A percentile compares a stretch with the other conserved stretches of the same genome.
phyloP scores from a whole-genome alignment of 345 rosid species.

The Acer campestre region DNA sequence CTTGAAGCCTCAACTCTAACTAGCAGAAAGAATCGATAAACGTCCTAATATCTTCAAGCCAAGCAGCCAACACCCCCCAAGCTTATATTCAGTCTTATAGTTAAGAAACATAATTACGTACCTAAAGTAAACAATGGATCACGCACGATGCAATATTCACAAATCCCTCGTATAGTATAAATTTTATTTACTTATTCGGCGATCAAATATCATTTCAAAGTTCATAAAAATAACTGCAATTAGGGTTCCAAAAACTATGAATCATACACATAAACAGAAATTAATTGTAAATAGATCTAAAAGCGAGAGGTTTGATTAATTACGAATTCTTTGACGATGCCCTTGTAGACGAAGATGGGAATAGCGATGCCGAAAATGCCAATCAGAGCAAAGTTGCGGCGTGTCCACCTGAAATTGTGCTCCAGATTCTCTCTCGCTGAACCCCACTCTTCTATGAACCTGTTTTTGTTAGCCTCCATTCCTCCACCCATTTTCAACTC shows the following conservation, averaged over 20 bases:
- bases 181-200: neutral
- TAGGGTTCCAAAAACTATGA: too few relatives aligned
- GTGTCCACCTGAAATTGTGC: slow-evolving; percentile 91
- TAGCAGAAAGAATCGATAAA: neutral
- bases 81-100: too few relatives aligned
- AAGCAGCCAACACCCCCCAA: neutral
- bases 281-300: neutral
- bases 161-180: neutral
- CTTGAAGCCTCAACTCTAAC: neutral
- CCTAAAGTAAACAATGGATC: neutral
- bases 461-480: slow-evolving; percentile 91
- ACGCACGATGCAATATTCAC: neutral
- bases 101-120: neutral
- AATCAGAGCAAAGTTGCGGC: slow-evolving; percentile 84
- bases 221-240: too few relatives aligned
- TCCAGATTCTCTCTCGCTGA: slow-evolving; percentile 86
- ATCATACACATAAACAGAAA: too few relatives aligned
- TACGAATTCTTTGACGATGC: slow-evolving; percentile 87
- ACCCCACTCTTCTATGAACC: slow-evolving; percentile 92
- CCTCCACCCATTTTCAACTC: slow-evolving; percentile 68
- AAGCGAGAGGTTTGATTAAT: neutral
- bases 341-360: slow-evolving; percentile 82
- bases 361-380: slow-evolving; percentile 89
- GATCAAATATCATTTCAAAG: neutral
- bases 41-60: neutral